phyloP scores from a whole-genome alignment of 169 alveolate species.

The Plasmodium vinckei region DNA sequence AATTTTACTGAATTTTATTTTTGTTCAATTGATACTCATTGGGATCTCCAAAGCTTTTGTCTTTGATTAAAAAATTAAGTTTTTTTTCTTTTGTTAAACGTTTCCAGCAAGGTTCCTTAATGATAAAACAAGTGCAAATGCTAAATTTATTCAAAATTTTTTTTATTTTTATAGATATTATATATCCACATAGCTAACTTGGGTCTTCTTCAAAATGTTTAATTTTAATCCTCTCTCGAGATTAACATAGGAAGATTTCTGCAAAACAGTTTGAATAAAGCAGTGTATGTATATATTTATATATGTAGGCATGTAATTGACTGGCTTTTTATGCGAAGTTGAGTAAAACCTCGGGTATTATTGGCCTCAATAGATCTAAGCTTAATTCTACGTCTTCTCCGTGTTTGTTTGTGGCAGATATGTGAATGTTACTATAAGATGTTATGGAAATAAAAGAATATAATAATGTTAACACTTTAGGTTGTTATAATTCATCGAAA shows the following conservation, averaged over 20 bases:
- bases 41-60: slow-evolving; percentile 52
- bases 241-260: slow-evolving; percentile 35
- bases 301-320: background rate
- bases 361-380: slow-evolving; percentile 52
- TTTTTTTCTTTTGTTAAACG: slow-evolving; percentile 57
- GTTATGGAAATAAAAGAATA: background rate
- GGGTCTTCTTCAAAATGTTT: slow-evolving; percentile 31
- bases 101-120: slow-evolving; percentile 75
- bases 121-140: background rate
- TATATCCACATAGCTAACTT: slow-evolving; percentile 10
- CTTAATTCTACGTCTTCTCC: slow-evolving; percentile 39
- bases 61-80: slow-evolving; percentile 33
- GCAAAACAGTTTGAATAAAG: background rate
- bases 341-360: slow-evolving; percentile 56
- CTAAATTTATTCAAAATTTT: background rate
- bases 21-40: slow-evolving; percentile 30
- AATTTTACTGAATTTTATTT: background rate
- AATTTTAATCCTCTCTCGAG: slow-evolving; percentile 28
- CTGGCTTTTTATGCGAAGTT: background rate
- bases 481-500: background rate
- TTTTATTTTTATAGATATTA: too few relatives aligned
- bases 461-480: too few relatives aligned
- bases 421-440: slow-evolving; percentile 27
- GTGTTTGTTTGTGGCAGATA: slow-evolving; percentile 32
- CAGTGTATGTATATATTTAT: background rate